phyloP scores from a whole-genome alignment of 805 yeast genomes.

The Zygotorulaspora sp. region DNA sequence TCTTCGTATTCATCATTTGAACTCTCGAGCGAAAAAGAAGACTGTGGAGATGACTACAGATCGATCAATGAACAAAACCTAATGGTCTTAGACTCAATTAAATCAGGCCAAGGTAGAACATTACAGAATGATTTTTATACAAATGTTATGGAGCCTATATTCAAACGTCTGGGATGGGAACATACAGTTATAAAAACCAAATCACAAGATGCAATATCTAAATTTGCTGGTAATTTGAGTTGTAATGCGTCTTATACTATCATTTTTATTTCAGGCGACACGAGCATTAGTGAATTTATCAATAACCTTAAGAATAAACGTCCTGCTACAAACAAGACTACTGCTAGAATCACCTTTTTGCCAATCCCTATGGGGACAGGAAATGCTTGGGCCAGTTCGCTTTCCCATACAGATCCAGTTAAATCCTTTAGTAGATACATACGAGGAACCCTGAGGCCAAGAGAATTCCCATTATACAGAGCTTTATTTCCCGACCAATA shows the following conservation, averaged over 20 bases:
- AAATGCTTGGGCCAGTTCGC: constrained; percentile 68
- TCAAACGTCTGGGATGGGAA: constrained; percentile 36
- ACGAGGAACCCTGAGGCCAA: constrained; percentile 9
- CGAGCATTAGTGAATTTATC: constrained; percentile 72
- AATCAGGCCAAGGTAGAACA: constrained; percentile 38
- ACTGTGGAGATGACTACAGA: not conserved
- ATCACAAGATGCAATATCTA: constrained; percentile 36
- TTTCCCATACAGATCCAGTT: constrained; percentile 39
- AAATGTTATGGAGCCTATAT: constrained; percentile 45
- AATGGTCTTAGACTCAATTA: constrained; percentile 36
- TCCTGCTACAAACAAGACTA: not conserved
- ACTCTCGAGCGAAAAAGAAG: constrained; percentile 4
- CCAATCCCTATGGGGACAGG: constrained; percentile 81
- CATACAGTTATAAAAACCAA: constrained; percentile 45
- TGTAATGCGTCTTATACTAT: constrained; percentile 37
- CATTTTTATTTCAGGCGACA: constrained; percentile 77
- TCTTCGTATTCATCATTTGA: constrained; percentile 13
- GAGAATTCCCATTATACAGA: constrained; percentile 34
- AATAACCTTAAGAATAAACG: constrained; percentile 40
- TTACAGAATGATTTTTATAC: constrained; percentile 38
- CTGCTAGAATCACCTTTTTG: constrained; percentile 19
- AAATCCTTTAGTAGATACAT: constrained; percentile 38
- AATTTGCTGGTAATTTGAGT: constrained; percentile 38
- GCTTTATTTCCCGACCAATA: constrained; percentile 31
- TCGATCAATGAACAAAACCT: constrained; percentile 10